phyloP scores from a whole-genome alignment of 768 basidiomycete genomes.

The Boletus speciosus region DNA sequence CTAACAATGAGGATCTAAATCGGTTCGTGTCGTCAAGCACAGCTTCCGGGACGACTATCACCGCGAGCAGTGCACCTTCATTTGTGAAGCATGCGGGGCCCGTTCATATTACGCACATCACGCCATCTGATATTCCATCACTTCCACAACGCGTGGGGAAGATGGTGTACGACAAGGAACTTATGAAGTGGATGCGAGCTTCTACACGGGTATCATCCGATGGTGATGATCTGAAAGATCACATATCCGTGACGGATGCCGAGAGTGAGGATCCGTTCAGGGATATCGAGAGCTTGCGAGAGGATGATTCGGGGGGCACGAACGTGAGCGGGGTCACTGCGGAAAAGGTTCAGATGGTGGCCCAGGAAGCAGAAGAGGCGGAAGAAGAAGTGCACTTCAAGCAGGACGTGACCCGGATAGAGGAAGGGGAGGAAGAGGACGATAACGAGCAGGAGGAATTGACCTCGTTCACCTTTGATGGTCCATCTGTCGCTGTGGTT shows the following conservation, averaged over 20 bases:
- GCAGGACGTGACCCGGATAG: slow-evolving; percentile 38
- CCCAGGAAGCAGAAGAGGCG: slow-evolving; percentile 9
- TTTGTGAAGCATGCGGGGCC: slow-evolving; percentile 84
- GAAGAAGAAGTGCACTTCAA: slow-evolving; percentile 15
- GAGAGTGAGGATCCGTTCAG: slow-evolving; percentile 87
- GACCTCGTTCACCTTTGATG: slow-evolving; percentile 72
- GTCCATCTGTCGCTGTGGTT: slow-evolving; percentile 48
- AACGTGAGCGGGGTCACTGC: not conserved
- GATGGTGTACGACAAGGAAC: slow-evolving; percentile 82
- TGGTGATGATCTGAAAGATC: slow-evolving; percentile 29
- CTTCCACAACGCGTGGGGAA: slow-evolving; percentile 78
- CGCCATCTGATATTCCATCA: slow-evolving; percentile 70
- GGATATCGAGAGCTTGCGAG: slow-evolving; percentile 83
- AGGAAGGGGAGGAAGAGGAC: slow-evolving; percentile 44
- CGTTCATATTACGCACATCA: slow-evolving; percentile 74
- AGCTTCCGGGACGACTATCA: slow-evolving; percentile 67
- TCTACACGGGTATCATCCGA: slow-evolving; percentile 36
- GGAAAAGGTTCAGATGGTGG: slow-evolving; percentile 4
- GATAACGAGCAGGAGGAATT: slow-evolving; percentile 64
- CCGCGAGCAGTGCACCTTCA: slow-evolving; percentile 69
- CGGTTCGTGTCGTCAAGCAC: slow-evolving; percentile 91
- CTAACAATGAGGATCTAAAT: slow-evolving; percentile 69
- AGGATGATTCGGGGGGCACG: slow-evolving; percentile 46
- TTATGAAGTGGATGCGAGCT: slow-evolving; percentile 84
- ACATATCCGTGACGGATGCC: slow-evolving; percentile 35